Evolutionary conservation across 2,329 filamentous ascomycete species (phyloP), one percentile per base, ranked within the genome.

Genomic region (Nigrograna mackinnonii): DNA sequence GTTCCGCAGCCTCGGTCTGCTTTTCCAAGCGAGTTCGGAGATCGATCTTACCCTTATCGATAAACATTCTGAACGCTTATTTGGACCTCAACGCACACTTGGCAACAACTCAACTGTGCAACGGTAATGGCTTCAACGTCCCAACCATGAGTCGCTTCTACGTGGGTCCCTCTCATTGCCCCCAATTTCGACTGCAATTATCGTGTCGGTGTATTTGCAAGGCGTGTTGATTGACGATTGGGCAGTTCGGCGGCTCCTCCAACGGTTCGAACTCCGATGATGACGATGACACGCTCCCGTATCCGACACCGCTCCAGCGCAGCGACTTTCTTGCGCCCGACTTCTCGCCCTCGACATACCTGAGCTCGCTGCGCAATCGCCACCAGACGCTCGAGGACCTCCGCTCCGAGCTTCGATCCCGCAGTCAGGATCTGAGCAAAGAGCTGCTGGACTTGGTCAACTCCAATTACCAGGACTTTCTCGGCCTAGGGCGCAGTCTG

Each of bases 311-410:
- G 3, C 83, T 99, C 13, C 82, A 89, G 2, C 87, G 94, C 44
- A 75, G 79, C 44, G 89, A 94, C 62, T 99, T 99, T 71, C 80
- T 96, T 5, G 73, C 81, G 2, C 79, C 64, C 0, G 70, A 83
- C 53, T 99, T 99, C 69, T 83, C 89, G 49, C 86, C 95, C 1
- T 82, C 88, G 2, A 74, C 75, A 2, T 99, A 96, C 67, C 85
- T 99, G 70, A 91, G 85, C 6, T 86, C 87, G 2, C 79, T 96
- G 2, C 83, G 84, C 16, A 85, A 94, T 63, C 87, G 94, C 2
- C 94, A 99, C 68, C 94, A 99, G 68, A 96, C 92, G 0, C 87
- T 99, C 35, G 91, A 96, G 65, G 94, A 99, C 67, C 77, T 99
- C 22, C 89, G 92, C 24, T 74, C 85, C 4, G 95, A 99, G 61